These are phyloP conservation scores for Aquilaria agallochum DNA, from an alignment of 441 rosid species.

Conservation along the genomic window DNA sequence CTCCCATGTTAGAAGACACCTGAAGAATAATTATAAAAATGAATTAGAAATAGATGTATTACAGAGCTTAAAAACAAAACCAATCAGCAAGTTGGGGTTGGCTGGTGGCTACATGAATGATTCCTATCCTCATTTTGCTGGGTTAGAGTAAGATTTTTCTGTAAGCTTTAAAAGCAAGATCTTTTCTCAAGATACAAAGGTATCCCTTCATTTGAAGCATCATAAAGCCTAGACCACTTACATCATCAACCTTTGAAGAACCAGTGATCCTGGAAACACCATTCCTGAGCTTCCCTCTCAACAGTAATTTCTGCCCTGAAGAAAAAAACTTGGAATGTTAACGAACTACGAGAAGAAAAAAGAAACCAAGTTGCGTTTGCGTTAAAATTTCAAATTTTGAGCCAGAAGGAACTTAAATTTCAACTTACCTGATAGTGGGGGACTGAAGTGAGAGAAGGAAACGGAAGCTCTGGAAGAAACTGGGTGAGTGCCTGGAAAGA, in stretches of 20 bases:
- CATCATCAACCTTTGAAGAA: slow-evolving; percentile 31
- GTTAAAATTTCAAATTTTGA: not conserved
- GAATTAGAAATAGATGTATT: not conserved
- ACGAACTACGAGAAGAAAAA: not conserved
- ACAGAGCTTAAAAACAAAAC: slow-evolving; percentile 2
- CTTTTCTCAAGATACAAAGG: no score
- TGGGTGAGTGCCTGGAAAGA: slow-evolving; percentile 6
- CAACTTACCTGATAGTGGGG: slow-evolving; percentile 16
- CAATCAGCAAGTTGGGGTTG: not conserved
- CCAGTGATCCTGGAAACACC: slow-evolving; percentile 23
- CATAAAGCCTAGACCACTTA: slow-evolving; percentile 14
- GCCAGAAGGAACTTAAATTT: not conserved
- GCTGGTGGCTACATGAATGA: no score
- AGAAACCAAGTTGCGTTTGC: not conserved
- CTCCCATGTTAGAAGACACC: slow-evolving; percentile 47
- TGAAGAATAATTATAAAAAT: slow-evolving; percentile 15
- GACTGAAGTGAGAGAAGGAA: slow-evolving; percentile 9
- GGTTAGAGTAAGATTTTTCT: no score
- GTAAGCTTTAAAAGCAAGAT: no score
- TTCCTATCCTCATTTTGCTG: no score
- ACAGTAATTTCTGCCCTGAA: slow-evolving; percentile 27
- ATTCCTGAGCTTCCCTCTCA: slow-evolving; percentile 22
- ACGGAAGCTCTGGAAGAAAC: slow-evolving; percentile 11
- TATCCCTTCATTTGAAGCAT: no score
- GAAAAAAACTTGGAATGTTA: slow-evolving; percentile 8